Base-by-base conservation (phyloP, 495 filamentous ascomycete species). In the Immersiella caudata region DNA sequence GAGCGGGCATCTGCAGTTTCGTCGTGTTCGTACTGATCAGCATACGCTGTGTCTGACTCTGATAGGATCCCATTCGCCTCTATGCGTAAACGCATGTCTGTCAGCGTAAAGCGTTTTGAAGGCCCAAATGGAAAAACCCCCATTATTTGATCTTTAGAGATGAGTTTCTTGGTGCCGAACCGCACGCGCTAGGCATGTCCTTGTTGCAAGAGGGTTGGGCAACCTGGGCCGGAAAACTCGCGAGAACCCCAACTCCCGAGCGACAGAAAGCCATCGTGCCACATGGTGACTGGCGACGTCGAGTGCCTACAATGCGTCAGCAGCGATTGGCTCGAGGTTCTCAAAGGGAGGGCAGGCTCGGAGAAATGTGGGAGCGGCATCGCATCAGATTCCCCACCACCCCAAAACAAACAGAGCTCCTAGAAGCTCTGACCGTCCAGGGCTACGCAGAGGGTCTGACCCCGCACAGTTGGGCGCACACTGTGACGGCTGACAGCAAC, bases 381-480 rank as follows among this genome's bases (percentile, higher is more conserved):
- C 40, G 16, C 40, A 46, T 46, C 40, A 46, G 40, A 46, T 12
- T 12, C 40, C 40, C 40, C 40, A 46, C 40, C 40, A 46, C 40
- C 40, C 40, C 16, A 2, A 4, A 14, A 36, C 33, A 14, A 18
- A 14, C 5, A 12, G 2, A 33, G 29, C 29, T 33, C 29, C 8
- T 2, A 46, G 40, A 46, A 46, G 40, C 40, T 46, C 40, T 46
- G 40, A 46, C 40, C 40, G 40, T 12, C 40, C 14, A 14, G 40
- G 40, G 40, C 29, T 33, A 33, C 40, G 11, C 27, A 60, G 33
- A 60, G 52, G 52, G 52, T 26, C 52, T 22, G 20, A 55, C 52
- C 52, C 52, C 52, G 52, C 52, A 55, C 62, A 65, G 62, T 65
- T 29, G 2, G 29, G n/a, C 18, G 6, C 16, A 57, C 62, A 65